Evolutionary conservation across 495 filamentous ascomycete species (phyloP), one percentile per base, ranked within the genome.

Genomic region (Penicillium paxilli): DNA sequence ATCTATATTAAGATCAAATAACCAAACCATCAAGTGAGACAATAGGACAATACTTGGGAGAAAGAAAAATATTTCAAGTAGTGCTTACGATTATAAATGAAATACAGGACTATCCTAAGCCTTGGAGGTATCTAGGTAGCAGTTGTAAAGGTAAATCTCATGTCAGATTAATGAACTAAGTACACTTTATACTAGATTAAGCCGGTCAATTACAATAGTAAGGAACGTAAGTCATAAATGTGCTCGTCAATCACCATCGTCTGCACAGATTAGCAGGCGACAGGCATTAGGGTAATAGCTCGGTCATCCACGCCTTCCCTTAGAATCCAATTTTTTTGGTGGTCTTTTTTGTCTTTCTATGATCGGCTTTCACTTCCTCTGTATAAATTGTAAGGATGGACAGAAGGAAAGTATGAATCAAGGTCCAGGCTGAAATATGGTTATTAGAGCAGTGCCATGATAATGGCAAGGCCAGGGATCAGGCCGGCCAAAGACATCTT

Each of bases 401-500:
- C 6, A 8, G 40, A 42, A 42, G 17, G 19, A 42, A 23, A 42
- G 23, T 42, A 22, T 22, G 20, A 40, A 22, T 42, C 21, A 24
- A 22, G n/a, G 24, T 16, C 32, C 23, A 32, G 19, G 37, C 19
- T 19, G 37, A 49, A 40, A 9, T n/a, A n/a, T n/a, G n/a, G n/a
- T 37, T 19, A 48, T 60, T 58, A 67, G 22, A 65, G 21, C 47
- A 63, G 42, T 25, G 54, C 54, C 35, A 58, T 30, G 11, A 59
- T 30, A 25, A 63, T 23, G 17, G 52, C 62, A 0, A 67, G 19
- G n/a, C 53, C 57, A 12, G 64, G 64, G 6, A 67, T 24, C 6
- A 67, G n/a, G 12, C 54, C 62, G 8, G 44, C 47, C 19, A 65
- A 11, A 1, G 62, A 60, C 22, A 47, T 62, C 49, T 67, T 49